Evolutionary conservation across 2,329 filamentous ascomycete genomes (phyloP), one percentile per base, ranked within the genome.

Genomic region (Fusarium incarnatum): DNA sequence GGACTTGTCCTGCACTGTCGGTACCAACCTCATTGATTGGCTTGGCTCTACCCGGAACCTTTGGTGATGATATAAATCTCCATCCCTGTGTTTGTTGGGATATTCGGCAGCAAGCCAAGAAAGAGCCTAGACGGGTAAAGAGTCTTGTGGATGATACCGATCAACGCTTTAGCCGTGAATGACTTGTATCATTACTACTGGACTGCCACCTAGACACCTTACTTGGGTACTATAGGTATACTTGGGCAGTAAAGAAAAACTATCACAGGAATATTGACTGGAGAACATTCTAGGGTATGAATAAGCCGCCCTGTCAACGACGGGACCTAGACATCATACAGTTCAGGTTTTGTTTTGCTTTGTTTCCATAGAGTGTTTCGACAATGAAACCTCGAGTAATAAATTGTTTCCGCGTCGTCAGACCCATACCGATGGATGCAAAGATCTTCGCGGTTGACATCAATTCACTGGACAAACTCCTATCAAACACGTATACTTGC

Each of bases 11-110:
- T 54, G 20, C 30, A 15, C 40, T 55, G 34, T 42, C 46, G 18
- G 42, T 41, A 37, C 45, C 46, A 46, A 44, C 20, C 25, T 48
- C 32, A 28, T 20, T 72, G 72, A 66, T 72, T 74, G 60, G 68
- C 34, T 72, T 74, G 60, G 66, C 34, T 32, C 57, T 64, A 50
- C 57, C 59, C 52, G 45, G 60, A 60, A 52, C 57, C 34, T 47
- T 67, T 53, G 40, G 48, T 53, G 45, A 59, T 58, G 56, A 28
- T 49, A 42, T 40, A 47, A 67, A 34, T 62, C 28, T 60, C 25
- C 56, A 49, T 63, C 61, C 53, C 54, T 60, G 61, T 60, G 54
- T 53, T 34, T 41, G 56, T 64, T 66, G 62, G 53, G 44, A 50
- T 56, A 27, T 60, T 60, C 56, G 32, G 48, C 42, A 61, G 30